Evolutionary conservation across 805 yeast genomes (phyloP).

Genomic region (Pichia cabralensis): DNA sequence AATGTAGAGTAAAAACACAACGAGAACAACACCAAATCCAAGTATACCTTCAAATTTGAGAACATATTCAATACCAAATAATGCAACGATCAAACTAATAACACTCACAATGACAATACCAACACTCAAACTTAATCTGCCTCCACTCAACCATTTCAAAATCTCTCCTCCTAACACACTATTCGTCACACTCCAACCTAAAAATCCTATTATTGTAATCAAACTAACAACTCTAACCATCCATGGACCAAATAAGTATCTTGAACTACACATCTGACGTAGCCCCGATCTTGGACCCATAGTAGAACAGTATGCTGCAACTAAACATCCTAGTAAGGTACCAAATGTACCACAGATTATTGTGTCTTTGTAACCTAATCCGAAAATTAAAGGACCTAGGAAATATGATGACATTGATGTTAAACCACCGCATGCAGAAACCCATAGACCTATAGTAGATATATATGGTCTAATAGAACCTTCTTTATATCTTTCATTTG

Average conservation of each 20-base stretch:
- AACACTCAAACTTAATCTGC: conserved; percentile 55
- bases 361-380: conserved; percentile 56
- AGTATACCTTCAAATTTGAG: conserved; percentile 57
- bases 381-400: conserved; percentile 64
- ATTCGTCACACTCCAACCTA: conserved; percentile 95
- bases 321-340: conserved; percentile 54
- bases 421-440: conserved; percentile 80
- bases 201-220: conserved; percentile 61
- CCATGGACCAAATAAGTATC: conserved; percentile 81
- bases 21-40: conserved; percentile 57
- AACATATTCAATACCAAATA: conserved; percentile 70
- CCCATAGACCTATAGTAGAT: conserved; percentile 65
- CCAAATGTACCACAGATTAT: conserved; percentile 55
- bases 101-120: conserved; percentile 67
- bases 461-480: conserved; percentile 15
- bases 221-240: conserved; percentile 67
- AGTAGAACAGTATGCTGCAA: conserved; percentile 75
- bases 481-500: conserved; percentile 36
- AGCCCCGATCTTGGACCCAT: conserved; percentile 91
- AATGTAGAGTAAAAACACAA: conserved; percentile 60
- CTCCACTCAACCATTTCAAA: conserved; percentile 53
- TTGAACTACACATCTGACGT: conserved; percentile 76
- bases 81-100: conserved; percentile 54
- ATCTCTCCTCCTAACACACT: conserved; percentile 85
- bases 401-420: conserved; percentile 82